Percentiles rank a stretch among this genome's conserved stretches.
These are phyloP conservation scores for Cryptosporidium meleagridis DNA, from an alignment of 169 alveolate species.

Conservation along the genomic window DNA sequence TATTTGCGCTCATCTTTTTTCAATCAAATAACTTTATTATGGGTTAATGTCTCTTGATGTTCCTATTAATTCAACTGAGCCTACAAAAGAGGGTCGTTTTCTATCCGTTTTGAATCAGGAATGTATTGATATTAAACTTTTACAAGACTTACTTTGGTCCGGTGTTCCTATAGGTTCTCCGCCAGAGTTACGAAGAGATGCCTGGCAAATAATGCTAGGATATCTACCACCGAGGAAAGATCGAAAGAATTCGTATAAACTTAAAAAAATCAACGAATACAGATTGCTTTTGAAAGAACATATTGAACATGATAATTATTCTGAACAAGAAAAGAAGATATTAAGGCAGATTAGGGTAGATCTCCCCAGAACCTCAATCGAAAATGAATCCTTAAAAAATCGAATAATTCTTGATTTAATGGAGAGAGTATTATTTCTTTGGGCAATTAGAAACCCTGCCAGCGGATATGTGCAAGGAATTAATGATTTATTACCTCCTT, in stretches of 20 bases:
- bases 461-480: conserved; percentile 95
- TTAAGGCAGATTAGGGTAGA: conserved; percentile 88
- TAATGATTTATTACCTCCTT: conserved; percentile 90
- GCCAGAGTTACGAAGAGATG: conserved; percentile 82
- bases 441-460: conserved; percentile 94
- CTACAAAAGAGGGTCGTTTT: conserved; percentile 41
- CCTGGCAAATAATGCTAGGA: conserved; percentile 88
- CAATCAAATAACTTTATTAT: neutral
- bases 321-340: conserved; percentile 77
- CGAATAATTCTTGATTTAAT: conserved; percentile 85
- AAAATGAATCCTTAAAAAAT: conserved; percentile 83
- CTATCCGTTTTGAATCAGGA: conserved; percentile 49
- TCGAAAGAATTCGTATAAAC: conserved; percentile 78
- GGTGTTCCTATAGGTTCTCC: conserved; percentile 86
- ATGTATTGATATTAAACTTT: conserved; percentile 55
- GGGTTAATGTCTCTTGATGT: conserved; percentile 44
- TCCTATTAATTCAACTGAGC: conserved; percentile 1
- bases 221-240: conserved; percentile 85
- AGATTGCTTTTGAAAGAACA: conserved; percentile 78
- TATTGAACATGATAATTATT: conserved; percentile 76
- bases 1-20: conserved; percentile 11
- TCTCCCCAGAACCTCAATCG: conserved; percentile 90
- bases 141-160: conserved; percentile 80
- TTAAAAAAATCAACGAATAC: conserved; percentile 83
- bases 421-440: conserved; percentile 90